Conservation (phyloP, 345 rosid species). For the Kernera saxatilis region DNA sequence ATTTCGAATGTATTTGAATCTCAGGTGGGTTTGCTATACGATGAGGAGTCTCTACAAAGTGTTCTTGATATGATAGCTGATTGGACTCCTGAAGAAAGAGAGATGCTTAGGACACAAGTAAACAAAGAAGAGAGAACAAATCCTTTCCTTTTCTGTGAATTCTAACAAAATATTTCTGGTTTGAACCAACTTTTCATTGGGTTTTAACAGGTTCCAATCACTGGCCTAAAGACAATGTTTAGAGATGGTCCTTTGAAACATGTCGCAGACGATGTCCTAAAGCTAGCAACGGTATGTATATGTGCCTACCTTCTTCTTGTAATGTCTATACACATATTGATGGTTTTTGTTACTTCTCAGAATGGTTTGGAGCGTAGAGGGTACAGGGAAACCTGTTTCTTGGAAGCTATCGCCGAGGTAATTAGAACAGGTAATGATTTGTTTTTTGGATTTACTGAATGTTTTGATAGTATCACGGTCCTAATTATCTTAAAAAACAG, state of each 20-base stretch:
- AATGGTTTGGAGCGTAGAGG: conserved; percentile 89
- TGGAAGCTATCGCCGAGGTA: conserved; percentile 63
- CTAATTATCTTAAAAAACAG: conserved; percentile 27
- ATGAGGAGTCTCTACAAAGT: conserved; percentile 71
- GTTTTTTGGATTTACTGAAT: neutral
- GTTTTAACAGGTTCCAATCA: conserved; percentile 58
- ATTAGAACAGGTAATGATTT: conserved; percentile 61
- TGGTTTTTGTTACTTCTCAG: conserved; percentile 26
- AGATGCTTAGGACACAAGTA: conserved; percentile 54
- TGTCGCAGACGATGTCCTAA: conserved; percentile 67
- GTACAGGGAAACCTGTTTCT: conserved; percentile 70
- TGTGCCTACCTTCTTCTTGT: neutral
- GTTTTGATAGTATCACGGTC: neutral
- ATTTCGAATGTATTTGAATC: neutral
- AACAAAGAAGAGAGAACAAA: conserved; percentile 18
- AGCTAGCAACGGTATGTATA: conserved; percentile 58
- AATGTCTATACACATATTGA: neutral
- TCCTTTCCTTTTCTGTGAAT: neutral
- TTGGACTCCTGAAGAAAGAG: conserved; percentile 79
- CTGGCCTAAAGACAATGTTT: conserved; percentile 75
- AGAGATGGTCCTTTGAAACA: conserved; percentile 56
- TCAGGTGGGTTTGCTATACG: conserved; percentile 84
- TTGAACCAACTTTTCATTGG: neutral
- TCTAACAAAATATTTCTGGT: neutral
- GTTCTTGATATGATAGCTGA: conserved; percentile 66